Percentiles rank a stretch among this genome's conserved stretches.
Evolutionary conservation across 1,284 basidiomycete species (phyloP).

Genomic region (Tylopilus sp.): DNA sequence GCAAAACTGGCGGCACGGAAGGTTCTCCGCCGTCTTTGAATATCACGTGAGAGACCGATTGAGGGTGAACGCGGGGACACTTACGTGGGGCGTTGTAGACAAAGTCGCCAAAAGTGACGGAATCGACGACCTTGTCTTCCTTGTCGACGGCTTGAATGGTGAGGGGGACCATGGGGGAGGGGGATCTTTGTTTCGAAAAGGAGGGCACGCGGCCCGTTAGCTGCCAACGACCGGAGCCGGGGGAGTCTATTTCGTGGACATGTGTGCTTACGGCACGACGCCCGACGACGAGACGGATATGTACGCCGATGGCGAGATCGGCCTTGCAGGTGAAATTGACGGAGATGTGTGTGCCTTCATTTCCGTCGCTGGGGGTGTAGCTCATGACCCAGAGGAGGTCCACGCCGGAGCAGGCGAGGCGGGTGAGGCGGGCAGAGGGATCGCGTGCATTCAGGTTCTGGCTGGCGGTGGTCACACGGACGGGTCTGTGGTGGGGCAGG

Average conservation of each 20-base stretch:
- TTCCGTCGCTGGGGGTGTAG: constrained; percentile 62
- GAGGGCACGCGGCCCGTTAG: constrained; percentile 57
- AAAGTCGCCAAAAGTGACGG: constrained; percentile 69
- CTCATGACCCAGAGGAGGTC: constrained; percentile 60
- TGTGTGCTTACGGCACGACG: constrained; percentile 57
- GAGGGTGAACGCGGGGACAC: constrained; percentile 8
- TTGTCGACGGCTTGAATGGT: constrained; percentile 63
- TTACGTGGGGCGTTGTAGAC: constrained; percentile 56
- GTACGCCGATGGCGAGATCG: constrained; percentile 47
- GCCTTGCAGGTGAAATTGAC: constrained; percentile 60
- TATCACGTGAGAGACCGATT: not conserved
- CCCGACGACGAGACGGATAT: constrained; percentile 68
- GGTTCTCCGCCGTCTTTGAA: constrained; percentile 7
- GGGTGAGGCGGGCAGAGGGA: constrained; percentile 25
- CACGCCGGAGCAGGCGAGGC: constrained; percentile 40
- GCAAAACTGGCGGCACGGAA: not conserved
- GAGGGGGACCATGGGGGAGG: constrained; percentile 46
- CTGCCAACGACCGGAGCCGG: constrained; percentile 53
- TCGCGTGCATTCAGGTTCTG: constrained; percentile 17
- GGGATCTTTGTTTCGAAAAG: constrained; percentile 36
- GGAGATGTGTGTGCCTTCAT: constrained; percentile 54
- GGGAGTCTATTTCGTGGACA: constrained; percentile 48
- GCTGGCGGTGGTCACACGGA: constrained; percentile 12
- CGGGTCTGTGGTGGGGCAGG: not conserved
- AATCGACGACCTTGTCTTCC: constrained; percentile 55